Evolutionary conservation across 106 monocot species (phyloP).

Genomic region (Allium fistulosum): DNA sequence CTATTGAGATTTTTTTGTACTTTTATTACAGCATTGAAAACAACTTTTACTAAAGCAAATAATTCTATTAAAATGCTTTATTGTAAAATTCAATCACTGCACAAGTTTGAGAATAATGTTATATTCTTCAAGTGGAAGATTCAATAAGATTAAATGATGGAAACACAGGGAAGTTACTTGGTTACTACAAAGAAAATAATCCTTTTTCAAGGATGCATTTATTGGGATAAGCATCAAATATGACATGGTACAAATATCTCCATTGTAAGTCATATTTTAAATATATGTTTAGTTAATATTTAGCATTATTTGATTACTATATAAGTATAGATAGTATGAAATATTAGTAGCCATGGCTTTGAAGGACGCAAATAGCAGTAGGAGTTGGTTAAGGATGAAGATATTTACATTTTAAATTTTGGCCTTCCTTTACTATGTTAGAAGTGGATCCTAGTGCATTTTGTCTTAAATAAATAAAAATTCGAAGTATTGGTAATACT

Average conservation of each 20-base stretch:
- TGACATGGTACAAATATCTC: slow-evolving; percentile 82
- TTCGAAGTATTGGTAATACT: no score
- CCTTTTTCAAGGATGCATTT: slow-evolving; percentile 93
- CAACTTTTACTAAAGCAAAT: no score
- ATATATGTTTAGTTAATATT: not conserved
- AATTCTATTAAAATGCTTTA: no score
- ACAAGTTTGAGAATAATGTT: not conserved
- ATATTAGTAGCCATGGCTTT: slow-evolving; percentile 74
- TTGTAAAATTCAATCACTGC: no score
- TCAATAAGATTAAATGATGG: slow-evolving; percentile 64
- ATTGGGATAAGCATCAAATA: slow-evolving; percentile 91
- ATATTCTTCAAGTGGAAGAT: slow-evolving; percentile 50
- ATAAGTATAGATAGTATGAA: slow-evolving; percentile 50
- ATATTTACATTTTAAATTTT: slow-evolving; percentile 72
- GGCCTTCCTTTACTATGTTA: slow-evolving; percentile 73
- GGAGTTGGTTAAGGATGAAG: slow-evolving; percentile 62
- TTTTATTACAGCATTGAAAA: no score
- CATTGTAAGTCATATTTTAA: slow-evolving; percentile 47
- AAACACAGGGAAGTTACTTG: slow-evolving; percentile 61
- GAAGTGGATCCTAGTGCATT: slow-evolving; percentile 66
- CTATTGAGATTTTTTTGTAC: no score
- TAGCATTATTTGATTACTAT: no score
- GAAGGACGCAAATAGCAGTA: slow-evolving; percentile 75
- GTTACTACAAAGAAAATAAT: slow-evolving; percentile 69
- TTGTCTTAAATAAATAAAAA: slow-evolving; percentile 36